phyloP scores from a whole-genome alignment of 139 green algal species.

The Medakamo hakoo region DNA sequence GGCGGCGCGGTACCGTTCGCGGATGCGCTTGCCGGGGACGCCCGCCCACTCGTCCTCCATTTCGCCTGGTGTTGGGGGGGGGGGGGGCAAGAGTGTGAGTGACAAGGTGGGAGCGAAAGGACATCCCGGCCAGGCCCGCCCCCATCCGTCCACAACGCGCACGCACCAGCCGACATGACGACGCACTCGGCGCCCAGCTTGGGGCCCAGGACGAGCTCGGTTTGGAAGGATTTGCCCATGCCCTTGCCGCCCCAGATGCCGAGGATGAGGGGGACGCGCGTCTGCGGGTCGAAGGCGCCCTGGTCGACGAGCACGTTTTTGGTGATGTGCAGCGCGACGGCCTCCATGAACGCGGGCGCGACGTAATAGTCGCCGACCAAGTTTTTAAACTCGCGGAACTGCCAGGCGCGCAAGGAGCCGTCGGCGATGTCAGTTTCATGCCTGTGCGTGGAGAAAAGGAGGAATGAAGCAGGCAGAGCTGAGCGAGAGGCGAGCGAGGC shows the following conservation, averaged over 20 bases:
- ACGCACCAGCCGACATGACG: constrained; percentile 93
- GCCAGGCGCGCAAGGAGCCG: constrained; percentile 31
- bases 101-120: too few species aligned
- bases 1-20: constrained; percentile 69
- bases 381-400: constrained; percentile 70
- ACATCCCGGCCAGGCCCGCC: too few species aligned
- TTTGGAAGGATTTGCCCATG: constrained; percentile 98
- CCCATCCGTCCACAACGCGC: too few species aligned
- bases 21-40: constrained; percentile 96
- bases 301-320: constrained; percentile 88
- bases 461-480: too few species aligned
- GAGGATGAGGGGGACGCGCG: constrained; percentile 88
- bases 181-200: constrained; percentile 95
- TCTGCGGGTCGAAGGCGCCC: constrained; percentile 48
- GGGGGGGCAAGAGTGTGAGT: too few species aligned
- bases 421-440: constrained; percentile 52
- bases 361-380: constrained; percentile 97
- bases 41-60: constrained; percentile 96
- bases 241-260: constrained; percentile 99
- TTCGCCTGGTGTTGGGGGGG: too few species aligned
- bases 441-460: too few species aligned
- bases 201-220: constrained; percentile 86
- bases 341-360: constrained; percentile 93
- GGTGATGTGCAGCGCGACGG: constrained; percentile 83
- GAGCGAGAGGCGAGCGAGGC: too few species aligned